Percentiles rank a stretch among this genome's conserved stretches.
Evolutionary conservation across 2,329 filamentous ascomycete species (phyloP).

Genomic region (Pseudogymnoascus sp.): DNA sequence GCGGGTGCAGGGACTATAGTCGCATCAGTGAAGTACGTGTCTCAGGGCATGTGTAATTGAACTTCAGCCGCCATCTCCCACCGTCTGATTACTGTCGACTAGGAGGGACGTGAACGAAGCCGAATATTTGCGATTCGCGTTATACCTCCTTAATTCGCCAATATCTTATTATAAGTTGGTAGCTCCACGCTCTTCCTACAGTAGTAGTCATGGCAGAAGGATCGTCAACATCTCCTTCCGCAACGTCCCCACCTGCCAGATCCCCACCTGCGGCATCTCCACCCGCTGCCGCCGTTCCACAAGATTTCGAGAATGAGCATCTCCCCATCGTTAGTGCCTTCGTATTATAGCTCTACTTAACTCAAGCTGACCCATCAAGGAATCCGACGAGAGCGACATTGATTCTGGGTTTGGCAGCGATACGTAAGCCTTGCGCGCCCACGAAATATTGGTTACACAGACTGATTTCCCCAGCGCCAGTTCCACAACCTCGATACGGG

Average conservation of each 20-base stretch:
- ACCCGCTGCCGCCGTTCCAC: neutral
- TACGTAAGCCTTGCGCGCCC: conserved; percentile 5
- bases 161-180: neutral
- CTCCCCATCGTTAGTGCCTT: neutral
- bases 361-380: neutral
- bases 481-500: conserved; percentile 11
- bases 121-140: neutral
- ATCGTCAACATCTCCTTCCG: neutral
- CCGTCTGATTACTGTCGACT: neutral
- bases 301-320: neutral
- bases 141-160: neutral
- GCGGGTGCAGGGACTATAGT: neutral
- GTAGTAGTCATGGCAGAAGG: neutral
- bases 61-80: neutral
- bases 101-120: neutral
- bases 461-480: conserved; percentile 9
- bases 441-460: neutral
- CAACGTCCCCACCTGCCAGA: neutral
- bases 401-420: conserved; percentile 11
- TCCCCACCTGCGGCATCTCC: neutral
- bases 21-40: neutral
- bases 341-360: neutral
- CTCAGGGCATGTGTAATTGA: neutral
- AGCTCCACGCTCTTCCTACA: neutral
- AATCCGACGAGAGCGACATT: neutral